Conservation (phyloP, 2,329 filamentous ascomycete species). For the Mycogone perniciosa region DNA sequence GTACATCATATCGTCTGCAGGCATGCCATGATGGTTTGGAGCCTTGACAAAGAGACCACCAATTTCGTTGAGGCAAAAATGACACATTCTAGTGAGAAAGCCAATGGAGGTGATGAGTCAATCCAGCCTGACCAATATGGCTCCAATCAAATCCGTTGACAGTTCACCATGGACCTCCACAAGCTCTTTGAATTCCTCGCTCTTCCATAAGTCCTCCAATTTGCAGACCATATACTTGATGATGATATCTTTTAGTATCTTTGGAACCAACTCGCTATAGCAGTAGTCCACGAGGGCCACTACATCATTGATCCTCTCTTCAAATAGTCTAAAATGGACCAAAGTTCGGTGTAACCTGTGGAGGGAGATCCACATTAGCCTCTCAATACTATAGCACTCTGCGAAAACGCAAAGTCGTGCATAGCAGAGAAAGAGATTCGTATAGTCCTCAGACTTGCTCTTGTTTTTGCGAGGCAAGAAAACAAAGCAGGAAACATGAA, state of each 20-base stretch:
- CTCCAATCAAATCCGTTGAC: slow-evolving; percentile 2
- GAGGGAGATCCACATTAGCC: slow-evolving; percentile 10
- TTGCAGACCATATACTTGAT: slow-evolving; percentile 10
- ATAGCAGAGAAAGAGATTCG: slow-evolving; percentile 6
- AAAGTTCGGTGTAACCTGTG: slow-evolving; percentile 8
- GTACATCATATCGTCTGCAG: neutral
- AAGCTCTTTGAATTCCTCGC: slow-evolving; percentile 8
- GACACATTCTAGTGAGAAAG: neutral
- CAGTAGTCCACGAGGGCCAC: slow-evolving; percentile 9
- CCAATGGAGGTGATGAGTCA: neutral
- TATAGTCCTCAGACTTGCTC: neutral
- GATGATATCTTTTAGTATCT: slow-evolving; percentile 7
- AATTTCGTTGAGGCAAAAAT: neutral
- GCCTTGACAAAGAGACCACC: neutral
- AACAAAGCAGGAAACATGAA: no score
- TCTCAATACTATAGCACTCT: slow-evolving; percentile 12
- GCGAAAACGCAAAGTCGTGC: slow-evolving; percentile 13
- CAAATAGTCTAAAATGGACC: neutral
- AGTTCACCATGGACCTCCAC: slow-evolving; percentile 8
- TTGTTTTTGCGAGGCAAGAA: neutral
- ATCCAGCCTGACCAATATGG: neutral
- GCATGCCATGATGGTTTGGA: neutral
- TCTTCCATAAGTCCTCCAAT: slow-evolving; percentile 11
- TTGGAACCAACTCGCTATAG: slow-evolving; percentile 6
- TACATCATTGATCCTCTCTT: slow-evolving; percentile 2